Conservation (phyloP, 129 eudicot genomes). For the Glebionis coronaria region DNA sequence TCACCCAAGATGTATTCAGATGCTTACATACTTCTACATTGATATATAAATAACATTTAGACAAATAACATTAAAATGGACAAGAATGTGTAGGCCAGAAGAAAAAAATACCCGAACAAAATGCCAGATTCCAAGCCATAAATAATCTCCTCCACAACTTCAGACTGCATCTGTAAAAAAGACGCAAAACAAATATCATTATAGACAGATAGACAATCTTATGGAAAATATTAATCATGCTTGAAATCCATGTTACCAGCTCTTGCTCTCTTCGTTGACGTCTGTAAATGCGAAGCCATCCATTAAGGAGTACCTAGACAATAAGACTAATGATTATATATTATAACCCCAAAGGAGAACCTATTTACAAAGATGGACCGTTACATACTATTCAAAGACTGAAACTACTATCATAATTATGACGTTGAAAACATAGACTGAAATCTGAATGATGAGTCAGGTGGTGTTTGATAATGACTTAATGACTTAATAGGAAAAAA, state of each 20-base stretch:
- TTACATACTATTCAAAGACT: background rate
- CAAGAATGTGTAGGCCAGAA: background rate
- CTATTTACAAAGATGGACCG: slow-evolving; percentile 3
- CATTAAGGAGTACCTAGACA: slow-evolving; percentile 76
- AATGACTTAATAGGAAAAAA: no score
- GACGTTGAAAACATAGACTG: background rate
- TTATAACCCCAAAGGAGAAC: background rate
- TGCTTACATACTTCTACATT: no score
- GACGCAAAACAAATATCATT: slow-evolving; percentile 12
- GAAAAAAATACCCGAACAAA: slow-evolving; percentile 71
- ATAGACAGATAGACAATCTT: background rate
- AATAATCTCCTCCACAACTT: slow-evolving; percentile 95
- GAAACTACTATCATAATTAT: background rate
- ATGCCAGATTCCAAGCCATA: slow-evolving; percentile 98
- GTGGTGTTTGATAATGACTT: no score
- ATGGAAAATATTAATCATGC: background rate
- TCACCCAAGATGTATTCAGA: no score
- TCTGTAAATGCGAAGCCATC: slow-evolving; percentile 95
- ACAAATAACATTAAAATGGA: background rate
- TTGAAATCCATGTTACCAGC: slow-evolving; percentile 48
- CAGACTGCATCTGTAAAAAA: slow-evolving; percentile 82
- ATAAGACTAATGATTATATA: slow-evolving; percentile 17
- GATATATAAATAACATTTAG: background rate
- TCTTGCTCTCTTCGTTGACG: slow-evolving; percentile 96
- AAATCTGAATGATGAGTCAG: no score